phyloP scores from a whole-genome alignment of 192 early-diverging fungal species.

The Allomyces arbusculus region DNA sequence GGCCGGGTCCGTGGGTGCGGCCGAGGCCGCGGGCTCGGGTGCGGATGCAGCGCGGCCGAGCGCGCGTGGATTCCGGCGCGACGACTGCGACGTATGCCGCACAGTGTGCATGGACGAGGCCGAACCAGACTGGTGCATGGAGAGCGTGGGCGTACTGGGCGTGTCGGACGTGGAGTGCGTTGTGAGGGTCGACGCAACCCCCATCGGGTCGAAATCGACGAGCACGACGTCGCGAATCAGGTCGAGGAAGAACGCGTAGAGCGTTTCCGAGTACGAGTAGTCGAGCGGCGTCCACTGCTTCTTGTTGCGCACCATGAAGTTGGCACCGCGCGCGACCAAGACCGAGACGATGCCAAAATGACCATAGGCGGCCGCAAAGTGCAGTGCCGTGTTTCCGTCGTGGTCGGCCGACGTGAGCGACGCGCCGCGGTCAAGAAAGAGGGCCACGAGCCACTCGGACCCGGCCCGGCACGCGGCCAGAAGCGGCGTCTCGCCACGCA shows the following conservation, averaged over 20 bases:
- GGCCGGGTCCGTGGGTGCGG: neutral
- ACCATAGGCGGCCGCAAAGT: neutral
- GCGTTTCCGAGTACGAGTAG: neutral
- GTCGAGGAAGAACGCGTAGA: neutral
- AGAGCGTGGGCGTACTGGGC: no score
- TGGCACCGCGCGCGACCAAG: neutral
- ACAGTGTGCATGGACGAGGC: no score
- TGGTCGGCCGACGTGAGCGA: neutral
- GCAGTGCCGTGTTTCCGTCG: neutral
- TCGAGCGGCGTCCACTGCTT: neutral
- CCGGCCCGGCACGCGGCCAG: no score
- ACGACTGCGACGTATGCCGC: no score
- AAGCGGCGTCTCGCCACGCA: no score
- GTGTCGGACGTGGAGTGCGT: no score
- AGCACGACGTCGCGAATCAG: neutral
- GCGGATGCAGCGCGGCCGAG: neutral
- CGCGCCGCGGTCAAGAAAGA: no score
- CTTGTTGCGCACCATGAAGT: neutral
- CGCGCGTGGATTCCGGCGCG: neutral
- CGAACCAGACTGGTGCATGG: no score
- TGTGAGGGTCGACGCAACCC: neutral
- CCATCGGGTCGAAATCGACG: neutral
- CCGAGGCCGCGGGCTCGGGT: neutral
- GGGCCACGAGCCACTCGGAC: no score
- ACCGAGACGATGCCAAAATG: neutral